Base-by-base conservation (phyloP, 345 rosid genomes). In the Luvunga scandens region DNA sequence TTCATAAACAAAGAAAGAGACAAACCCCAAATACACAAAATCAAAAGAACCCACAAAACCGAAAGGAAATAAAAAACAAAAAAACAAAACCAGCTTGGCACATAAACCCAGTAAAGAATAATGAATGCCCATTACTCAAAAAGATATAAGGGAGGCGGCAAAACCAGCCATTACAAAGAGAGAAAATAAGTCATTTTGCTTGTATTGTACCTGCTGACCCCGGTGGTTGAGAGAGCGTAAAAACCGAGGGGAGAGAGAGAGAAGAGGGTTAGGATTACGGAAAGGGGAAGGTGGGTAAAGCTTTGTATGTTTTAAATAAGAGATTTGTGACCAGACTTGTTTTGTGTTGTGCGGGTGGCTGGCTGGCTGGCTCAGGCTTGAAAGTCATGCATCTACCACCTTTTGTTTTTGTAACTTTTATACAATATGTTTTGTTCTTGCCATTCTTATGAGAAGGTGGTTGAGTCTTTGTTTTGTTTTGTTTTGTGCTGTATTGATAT, bases 341-440 rank as follows among this genome's bases (percentile, higher is more conserved):
- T 71, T 33, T 72, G 82, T 72, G 80, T 81, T 80, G 42, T 74
- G 86, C 78, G 88, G 83, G 86, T 90, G 69, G 69, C 45, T 34
- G 45, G 66, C 34, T 28, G 18, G 18, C 66, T 31, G 18, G 50
- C 50, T 12, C 50, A 3, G 50, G 50, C 50, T 45, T 45, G 2
- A 34, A 16, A 24, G 45, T 66, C 92, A 90, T 91, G 94, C 91
- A 90, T 91, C 93, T 84, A 89, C 97, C 93, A 91, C 93, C 93
- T 88, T 88, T 85, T 84, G 80, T 81, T 84, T 85, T 55, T 56
- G 31, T 48, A 4, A 16, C 28, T 63, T 50, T 72, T 9, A 27
- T 74, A 33, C 73, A 5, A 10, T 34, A 30, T 70, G 6, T 72
- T 34, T 24, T 42, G 21, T 8, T 39, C 69, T 42, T 62, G 77